Conservation (phyloP, 2,329 filamentous ascomycete genomes). For the Cyphellophora attinorum region DNA sequence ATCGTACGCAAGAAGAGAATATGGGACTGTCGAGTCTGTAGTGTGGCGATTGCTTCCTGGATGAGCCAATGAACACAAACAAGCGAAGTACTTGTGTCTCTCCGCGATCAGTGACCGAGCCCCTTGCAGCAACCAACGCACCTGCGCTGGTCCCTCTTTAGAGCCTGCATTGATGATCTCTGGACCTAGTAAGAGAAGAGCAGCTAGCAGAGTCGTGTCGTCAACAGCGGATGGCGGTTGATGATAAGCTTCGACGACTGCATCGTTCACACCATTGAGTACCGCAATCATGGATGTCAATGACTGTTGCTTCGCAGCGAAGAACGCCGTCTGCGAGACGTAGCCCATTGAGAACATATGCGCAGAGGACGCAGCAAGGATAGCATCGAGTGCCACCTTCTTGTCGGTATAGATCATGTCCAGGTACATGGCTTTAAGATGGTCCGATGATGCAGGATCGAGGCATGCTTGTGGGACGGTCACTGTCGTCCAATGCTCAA, state of each 20-base stretch:
- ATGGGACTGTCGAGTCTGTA: too few species aligned
- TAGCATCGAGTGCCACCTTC: constrained; percentile 1
- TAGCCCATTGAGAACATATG: constrained; percentile 1
- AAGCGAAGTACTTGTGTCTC: too few species aligned
- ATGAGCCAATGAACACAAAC: too few species aligned
- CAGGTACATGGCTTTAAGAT: constrained; percentile 1
- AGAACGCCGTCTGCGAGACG: background rate
- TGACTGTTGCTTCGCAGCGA: constrained; percentile 1
- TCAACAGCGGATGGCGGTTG: background rate
- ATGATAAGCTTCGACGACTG: background rate
- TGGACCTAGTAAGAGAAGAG: too few species aligned
- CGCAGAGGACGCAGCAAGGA: constrained; percentile 1
- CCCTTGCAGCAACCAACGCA: too few species aligned
- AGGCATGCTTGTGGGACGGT: constrained; percentile 2
- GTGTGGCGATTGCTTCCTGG: too few species aligned
- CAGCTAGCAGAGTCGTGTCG: too few species aligned
- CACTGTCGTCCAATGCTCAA: constrained; percentile 3
- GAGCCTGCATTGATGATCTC: too few species aligned
- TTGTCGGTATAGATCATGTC: background rate
- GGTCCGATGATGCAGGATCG: constrained; percentile 1
- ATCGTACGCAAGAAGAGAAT: too few species aligned
- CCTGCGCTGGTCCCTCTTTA: too few species aligned
- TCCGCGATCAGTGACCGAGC: too few species aligned
- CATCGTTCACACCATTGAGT: background rate
- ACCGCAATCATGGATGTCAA: constrained; percentile 1